Evolutionary conservation across 257 asterid species (phyloP), one percentile per base, ranked within the genome.

Genomic region (Perilla frutescens): DNA sequence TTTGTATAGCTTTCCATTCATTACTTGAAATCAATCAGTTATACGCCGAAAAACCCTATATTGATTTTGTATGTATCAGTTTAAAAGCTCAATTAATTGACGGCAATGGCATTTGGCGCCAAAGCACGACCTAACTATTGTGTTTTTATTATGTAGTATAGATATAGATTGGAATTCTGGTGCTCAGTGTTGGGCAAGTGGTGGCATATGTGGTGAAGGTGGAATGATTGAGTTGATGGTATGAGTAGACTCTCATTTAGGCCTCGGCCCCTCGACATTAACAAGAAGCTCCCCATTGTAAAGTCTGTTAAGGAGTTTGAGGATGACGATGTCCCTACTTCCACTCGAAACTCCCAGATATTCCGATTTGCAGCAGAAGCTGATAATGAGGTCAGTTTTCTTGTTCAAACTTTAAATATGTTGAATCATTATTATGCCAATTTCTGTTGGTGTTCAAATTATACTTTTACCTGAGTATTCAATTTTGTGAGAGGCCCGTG

Each of bases 171-270:
- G 37, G 37, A 34, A 4, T 34, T 34, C 37, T 34, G 4, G 37
- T 34, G 7, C 20, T 5, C 20, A 13, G 56, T 9, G 54, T 26
- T 41, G 34, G 67, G 36, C 68, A 41, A 62, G 26, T 68, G 80
- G 72, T 59, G 78, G 68, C 69, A 39, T 72, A 76, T 64, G 63
- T 59, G 36, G 43, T 68, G 77, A 48, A 66, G 73, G 65, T 75
- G 83, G 81, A 47, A 47, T 34, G 69, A 68, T 76, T 72, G 87
- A 74, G 83, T 79, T 90, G 89, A 80, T 89, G 85, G 85, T 83
- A 95, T 95, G 98, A 95, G 94, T 87, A 90, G 99, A 84, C 90
- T 92, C 74, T 95, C 99, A 65, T 80, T 95, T 79, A 90, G 99
- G 91, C 99, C 99, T 77, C 93, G 99, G 47, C 99, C 98, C 36